Evolutionary conservation across 202 grass and related monocot species (phyloP), one percentile per base, ranked within the genome.

Genomic region (Setaria viridis): DNA sequence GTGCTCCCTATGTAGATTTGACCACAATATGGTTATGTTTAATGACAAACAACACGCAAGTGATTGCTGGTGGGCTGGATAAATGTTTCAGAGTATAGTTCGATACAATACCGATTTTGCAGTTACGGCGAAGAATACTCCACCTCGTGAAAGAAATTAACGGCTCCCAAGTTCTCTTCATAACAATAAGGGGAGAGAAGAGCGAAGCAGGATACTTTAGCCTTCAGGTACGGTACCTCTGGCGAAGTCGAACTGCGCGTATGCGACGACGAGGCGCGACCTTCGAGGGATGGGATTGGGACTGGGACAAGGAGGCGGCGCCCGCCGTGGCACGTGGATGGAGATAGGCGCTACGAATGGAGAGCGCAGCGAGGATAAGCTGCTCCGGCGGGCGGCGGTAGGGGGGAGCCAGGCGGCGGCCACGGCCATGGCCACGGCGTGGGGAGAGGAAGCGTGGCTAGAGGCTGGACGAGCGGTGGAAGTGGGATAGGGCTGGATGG

Each of bases 231-330:
- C 95, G 15, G n/a, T 50, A 98, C 95, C 95, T 92, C 84, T 92
- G 79, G 86, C 67, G 41, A 98, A 81, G 82, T 94, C 89, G 80
- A 87, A 89, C 50, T 92, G 86, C 84, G 84, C 89, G 46, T 86
- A 78, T 34, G 82, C 88, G 50, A 92, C 84, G 75, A 89, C 85
- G 59, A 82, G 62, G 69, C 70, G 78, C 59, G 78, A 1, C 50
- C 11, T 78, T 21, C 33, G 49, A 9, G 67, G 54, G 83, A 47
- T 4, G 77, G 82, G 58, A 13, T 8, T 70, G 17, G 14, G 1
- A 17, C 15, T 58, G 6, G 35, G 6, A 17, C n/a, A 10, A 60
- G 5, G 58, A 64, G 3, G 7, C 50, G 9, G 56, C 60, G 29
- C 15, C 15, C 20, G 58, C 9, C 70, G 39, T 4, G 45, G 59